Conservation (phyloP, 2,329 filamentous ascomycete genomes). For the Pseudogymnoascus sp. region DNA sequence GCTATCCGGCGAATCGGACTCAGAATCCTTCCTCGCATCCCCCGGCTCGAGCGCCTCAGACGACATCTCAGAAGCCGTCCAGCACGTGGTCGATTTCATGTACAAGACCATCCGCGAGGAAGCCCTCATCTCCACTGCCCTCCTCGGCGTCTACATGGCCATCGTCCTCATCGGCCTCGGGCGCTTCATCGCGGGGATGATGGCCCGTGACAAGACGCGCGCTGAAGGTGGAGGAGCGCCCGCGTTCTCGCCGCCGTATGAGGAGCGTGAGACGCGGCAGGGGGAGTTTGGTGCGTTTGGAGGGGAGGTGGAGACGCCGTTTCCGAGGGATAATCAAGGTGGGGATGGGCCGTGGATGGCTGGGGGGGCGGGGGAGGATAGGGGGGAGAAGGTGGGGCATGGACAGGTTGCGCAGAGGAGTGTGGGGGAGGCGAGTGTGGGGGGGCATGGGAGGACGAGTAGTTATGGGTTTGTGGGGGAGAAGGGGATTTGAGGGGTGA, state of each 20-base stretch:
- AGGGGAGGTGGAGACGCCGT: neutral
- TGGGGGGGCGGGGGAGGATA: conserved; percentile 12
- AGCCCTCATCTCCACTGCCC: conserved; percentile 65
- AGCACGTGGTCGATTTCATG: conserved; percentile 59
- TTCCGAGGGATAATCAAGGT: neutral
- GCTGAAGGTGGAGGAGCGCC: conserved; percentile 44
- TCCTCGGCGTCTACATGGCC: conserved; percentile 71
- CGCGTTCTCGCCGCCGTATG: neutral
- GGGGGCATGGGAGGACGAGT: neutral
- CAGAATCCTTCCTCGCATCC: conserved; percentile 67
- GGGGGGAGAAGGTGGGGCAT: neutral
- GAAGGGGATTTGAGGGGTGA: neutral
- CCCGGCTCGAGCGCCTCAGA: conserved; percentile 66
- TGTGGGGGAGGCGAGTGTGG: neutral
- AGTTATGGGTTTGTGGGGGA: neutral
- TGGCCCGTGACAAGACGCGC: conserved; percentile 48
- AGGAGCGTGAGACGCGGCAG: neutral
- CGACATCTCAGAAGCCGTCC: conserved; percentile 69
- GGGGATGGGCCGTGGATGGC: neutral
- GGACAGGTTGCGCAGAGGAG: neutral
- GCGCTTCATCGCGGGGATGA: conserved; percentile 55
- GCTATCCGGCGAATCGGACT: conserved; percentile 47
- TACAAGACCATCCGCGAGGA: conserved; percentile 62
- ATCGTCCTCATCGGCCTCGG: conserved; percentile 66
- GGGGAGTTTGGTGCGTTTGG: neutral